phyloP scores from a whole-genome alignment of 1,284 basidiomycete species.

The Naganishia sp. region DNA sequence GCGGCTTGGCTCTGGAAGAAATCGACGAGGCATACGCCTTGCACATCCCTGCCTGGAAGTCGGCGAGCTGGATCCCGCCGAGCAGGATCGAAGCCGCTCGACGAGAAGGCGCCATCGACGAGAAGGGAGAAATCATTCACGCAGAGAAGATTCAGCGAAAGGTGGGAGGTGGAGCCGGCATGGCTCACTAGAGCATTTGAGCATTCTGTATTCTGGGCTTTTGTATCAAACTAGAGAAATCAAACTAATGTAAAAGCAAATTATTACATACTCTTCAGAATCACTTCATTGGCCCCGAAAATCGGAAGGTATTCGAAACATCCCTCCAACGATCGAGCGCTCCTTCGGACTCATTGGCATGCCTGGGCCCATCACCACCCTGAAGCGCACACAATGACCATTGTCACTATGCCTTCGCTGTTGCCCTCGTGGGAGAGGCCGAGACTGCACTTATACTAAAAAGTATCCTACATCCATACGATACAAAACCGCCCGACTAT shows the following conservation, averaged over 20 bases:
- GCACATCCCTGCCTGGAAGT: conserved; percentile 67
- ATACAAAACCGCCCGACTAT: conserved; percentile 19
- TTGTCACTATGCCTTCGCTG: too few species aligned
- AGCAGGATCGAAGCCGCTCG: conserved; percentile 22
- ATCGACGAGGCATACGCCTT: conserved; percentile 73
- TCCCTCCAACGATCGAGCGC: too few species aligned
- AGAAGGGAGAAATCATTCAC: conserved; percentile 22
- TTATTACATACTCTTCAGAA: background rate
- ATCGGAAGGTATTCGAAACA: too few species aligned
- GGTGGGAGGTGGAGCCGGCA: conserved; percentile 14
- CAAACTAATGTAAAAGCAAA: conserved; percentile 2
- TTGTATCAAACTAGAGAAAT: conserved; percentile 17
- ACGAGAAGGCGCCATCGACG: conserved; percentile 16
- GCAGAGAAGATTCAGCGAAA: conserved; percentile 16
- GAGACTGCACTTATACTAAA: too few species aligned
- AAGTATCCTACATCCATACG: conserved; percentile 2
- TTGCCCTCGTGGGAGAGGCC: too few species aligned
- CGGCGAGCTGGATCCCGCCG: conserved; percentile 62
- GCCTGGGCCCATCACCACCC: too few species aligned
- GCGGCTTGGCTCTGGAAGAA: conserved; percentile 72
- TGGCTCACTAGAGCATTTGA: conserved; percentile 3
- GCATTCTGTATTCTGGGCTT: background rate
- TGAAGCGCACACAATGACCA: too few species aligned
- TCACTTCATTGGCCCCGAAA: too few species aligned
- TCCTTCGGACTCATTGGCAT: too few species aligned